Base-by-base conservation (phyloP, 208 protist species). In the Crithidia mellificae region DNA sequence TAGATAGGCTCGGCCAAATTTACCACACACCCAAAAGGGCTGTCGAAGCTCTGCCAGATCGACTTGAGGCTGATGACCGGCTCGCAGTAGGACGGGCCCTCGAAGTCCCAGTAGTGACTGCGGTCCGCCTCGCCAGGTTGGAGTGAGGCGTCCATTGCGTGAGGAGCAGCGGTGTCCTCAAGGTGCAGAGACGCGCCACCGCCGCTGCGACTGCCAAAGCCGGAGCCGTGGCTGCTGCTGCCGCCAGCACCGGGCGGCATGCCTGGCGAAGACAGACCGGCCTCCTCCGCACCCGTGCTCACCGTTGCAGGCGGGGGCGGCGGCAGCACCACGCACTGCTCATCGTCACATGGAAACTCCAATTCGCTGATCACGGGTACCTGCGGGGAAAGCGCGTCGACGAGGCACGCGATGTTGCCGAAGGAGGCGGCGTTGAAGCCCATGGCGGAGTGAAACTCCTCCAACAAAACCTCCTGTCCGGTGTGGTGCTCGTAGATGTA, bases 1-100 rank as follows among this genome's bases (percentile, higher is more conserved):
- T 71, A 79, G 51, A 81, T 81, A 15, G 83, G 78, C 41, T 80
- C 78, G 0, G 74, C 56, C 36, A 95, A 71, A 30, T 54, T 73
- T 65, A 95, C 77, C n/a, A 76, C 69, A 72, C 84, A 93, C 5
- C 83, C 90, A 66, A 92, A 93, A 3, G 90, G 90, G 32, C 77
- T 70, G 74, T 90, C 80, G 54, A 95, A 89, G 38, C 81, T 78
- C 46, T 85, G 70, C 87, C 90, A 95, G 38, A 95, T 69, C 32
- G 69, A 80, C 50, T 71, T 51, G n/a, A 95, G 80, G 0, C 76
- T 56, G 39, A 86, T 55, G 25, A 86, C 74, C 14, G 90, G 86
- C 78, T 95, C 89, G n/a, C 68, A 71, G 81, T 87, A 87, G 59
- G 64, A 77, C 22, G 70, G 57, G 61, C 81, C 84, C 2, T 63